A percentile compares a stretch with the other conserved stretches of the same genome.
Evolutionary conservation across 805 yeast species (phyloP).

Genomic region (Saturnispora quitensis): DNA sequence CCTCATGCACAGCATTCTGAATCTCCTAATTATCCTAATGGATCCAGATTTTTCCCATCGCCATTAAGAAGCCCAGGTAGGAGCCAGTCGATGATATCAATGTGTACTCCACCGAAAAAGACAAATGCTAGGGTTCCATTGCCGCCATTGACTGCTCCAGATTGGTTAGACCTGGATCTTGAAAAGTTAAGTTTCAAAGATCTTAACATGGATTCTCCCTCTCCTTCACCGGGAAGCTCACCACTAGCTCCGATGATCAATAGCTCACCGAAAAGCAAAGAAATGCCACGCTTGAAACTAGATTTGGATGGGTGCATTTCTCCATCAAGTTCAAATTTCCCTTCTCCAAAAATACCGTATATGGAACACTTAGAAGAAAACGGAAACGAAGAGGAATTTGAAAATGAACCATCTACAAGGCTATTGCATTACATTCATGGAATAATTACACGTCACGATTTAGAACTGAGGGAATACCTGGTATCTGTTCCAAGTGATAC

Average conservation of each 20-base stretch:
- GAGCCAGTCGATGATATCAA: neutral
- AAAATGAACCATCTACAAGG: slow-evolving; percentile 4
- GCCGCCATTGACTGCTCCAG: neutral
- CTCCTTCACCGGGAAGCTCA: slow-evolving; percentile 8
- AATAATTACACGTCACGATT: slow-evolving; percentile 11
- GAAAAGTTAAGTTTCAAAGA: slow-evolving; percentile 9
- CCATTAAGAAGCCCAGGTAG: neutral
- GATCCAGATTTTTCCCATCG: slow-evolving; percentile 2
- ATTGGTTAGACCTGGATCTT: neutral
- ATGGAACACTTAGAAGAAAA: neutral
- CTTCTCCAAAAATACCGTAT: slow-evolving; percentile 10
- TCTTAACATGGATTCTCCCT: slow-evolving; percentile 5
- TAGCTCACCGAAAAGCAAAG: neutral
- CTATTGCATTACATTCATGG: slow-evolving; percentile 12
- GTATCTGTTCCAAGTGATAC: slow-evolving; percentile 7
- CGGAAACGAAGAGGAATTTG: neutral
- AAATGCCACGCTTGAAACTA: neutral
- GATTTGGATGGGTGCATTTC: neutral
- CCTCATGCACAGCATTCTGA: neutral
- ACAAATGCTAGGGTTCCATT: neutral
- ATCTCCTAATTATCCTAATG: neutral
- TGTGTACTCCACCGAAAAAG: neutral
- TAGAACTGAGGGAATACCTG: slow-evolving; percentile 6
- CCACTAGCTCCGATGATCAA: neutral
- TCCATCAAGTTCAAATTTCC: slow-evolving; percentile 9